Percentiles rank a stretch among this genome's conserved stretches.
phyloP scores from a whole-genome alignment of 2,329 filamentous ascomycete species.

The Venturia oleaginea region DNA sequence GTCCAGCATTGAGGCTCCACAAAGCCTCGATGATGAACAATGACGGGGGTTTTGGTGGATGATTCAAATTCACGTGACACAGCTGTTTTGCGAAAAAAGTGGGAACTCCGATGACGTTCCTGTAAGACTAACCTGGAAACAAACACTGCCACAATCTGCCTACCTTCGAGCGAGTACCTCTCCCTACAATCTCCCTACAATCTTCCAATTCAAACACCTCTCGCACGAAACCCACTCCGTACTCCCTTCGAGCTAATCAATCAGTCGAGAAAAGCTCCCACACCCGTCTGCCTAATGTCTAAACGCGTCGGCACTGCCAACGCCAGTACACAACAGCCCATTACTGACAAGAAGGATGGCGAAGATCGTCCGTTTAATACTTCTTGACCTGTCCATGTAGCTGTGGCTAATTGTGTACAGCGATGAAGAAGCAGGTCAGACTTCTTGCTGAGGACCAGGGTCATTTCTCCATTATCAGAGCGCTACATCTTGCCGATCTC shows the following conservation, averaged over 20 bases:
- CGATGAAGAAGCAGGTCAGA: constrained; percentile 65
- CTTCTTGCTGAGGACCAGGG: constrained; percentile 61
- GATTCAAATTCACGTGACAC: background rate
- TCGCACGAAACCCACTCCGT: background rate
- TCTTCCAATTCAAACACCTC: background rate
- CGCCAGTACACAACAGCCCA: constrained; percentile 5
- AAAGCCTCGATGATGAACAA: background rate
- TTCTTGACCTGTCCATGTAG: no score
- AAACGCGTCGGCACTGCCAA: constrained; percentile 3
- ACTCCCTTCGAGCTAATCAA: background rate
- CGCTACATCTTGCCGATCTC: constrained; percentile 69
- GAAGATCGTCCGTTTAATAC: background rate
- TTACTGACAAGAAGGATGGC: constrained; percentile 5
- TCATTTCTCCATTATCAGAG: constrained; percentile 54
- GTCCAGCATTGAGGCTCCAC: no score
- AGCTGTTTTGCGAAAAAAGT: background rate
- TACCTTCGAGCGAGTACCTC: background rate
- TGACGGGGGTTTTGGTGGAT: background rate
- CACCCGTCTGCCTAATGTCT: background rate
- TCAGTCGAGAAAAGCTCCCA: background rate
- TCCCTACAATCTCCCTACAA: background rate
- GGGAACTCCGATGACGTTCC: background rate
- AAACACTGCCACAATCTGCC: constrained; percentile 1
- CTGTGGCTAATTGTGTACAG: constrained; percentile 29
- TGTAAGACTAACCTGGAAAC: no score